These are phyloP conservation scores for Blastobotrys chiropterorum DNA, from an alignment of 805 yeast genomes.

Conservation along the genomic window DNA sequence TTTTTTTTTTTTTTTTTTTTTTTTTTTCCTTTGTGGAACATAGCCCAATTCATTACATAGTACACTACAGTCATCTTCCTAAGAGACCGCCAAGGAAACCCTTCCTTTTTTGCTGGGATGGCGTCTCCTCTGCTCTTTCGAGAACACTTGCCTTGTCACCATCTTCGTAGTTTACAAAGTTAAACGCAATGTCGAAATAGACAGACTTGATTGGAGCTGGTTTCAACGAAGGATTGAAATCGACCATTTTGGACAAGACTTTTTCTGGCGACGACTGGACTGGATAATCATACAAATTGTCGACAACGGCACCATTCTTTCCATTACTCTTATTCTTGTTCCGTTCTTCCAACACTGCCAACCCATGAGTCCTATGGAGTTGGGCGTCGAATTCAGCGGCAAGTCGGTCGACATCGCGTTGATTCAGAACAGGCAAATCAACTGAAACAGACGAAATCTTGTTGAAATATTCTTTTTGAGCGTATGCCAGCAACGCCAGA, in stretches of 20 bases:
- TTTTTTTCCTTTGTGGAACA: too few species aligned
- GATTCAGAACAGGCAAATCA: neutral
- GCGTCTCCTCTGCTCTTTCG: constrained; percentile 12
- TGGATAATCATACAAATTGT: constrained; percentile 40
- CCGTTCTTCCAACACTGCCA: constrained; percentile 33
- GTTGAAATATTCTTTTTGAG: neutral
- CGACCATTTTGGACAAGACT: constrained; percentile 26
- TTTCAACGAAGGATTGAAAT: constrained; percentile 35
- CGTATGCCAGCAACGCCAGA: constrained; percentile 25
- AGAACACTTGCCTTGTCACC: constrained; percentile 10
- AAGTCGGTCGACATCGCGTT: neutral
- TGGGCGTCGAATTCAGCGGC: constrained; percentile 16
- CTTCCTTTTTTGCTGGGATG: constrained; percentile 38
- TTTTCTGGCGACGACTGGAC: constrained; percentile 23
- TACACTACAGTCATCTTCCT: constrained; percentile 11
- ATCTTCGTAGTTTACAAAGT: constrained; percentile 53
- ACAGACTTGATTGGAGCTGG: constrained; percentile 83
- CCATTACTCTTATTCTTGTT: constrained; percentile 7
- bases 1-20: too few species aligned
- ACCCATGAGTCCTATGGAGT: constrained; percentile 25
- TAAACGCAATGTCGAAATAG: constrained; percentile 83
- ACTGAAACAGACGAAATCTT: neutral
- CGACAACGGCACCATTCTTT: constrained; percentile 33
- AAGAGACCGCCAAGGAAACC: constrained; percentile 56
- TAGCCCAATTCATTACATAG: neutral